These are phyloP conservation scores for Balansia obtecta DNA, from an alignment of 2,329 filamentous ascomycete genomes.

Conservation along the genomic window DNA sequence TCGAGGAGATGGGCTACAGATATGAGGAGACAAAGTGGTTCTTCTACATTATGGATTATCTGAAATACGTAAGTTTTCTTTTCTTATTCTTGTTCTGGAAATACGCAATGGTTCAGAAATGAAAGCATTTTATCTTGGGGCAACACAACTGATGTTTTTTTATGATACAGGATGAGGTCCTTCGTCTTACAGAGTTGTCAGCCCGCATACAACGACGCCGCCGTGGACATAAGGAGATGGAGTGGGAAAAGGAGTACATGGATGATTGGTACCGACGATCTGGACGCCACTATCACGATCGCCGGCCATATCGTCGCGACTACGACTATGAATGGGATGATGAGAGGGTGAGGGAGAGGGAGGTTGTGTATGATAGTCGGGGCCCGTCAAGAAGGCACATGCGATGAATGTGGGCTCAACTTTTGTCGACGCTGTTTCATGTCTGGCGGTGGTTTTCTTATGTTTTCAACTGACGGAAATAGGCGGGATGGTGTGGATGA, in stretches of 20 bases:
- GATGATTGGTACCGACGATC: constrained; percentile 35
- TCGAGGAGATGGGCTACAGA: constrained; percentile 72
- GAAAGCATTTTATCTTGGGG: no score
- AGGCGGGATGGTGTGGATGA: no score
- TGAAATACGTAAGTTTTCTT: constrained; percentile 60
- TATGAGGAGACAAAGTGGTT: constrained; percentile 84
- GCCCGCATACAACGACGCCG: constrained; percentile 64
- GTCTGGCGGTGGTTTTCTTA: neutral
- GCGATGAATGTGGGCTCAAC: constrained; percentile 8
- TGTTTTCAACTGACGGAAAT: no score
- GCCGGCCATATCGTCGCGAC: constrained; percentile 14
- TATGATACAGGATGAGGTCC: constrained; percentile 62
- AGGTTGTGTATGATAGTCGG: constrained; percentile 49
- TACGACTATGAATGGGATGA: constrained; percentile 36
- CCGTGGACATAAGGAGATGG: constrained; percentile 38
- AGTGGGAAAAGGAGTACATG: constrained; percentile 47
- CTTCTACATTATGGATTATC: constrained; percentile 87
- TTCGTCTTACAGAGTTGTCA: constrained; percentile 69
- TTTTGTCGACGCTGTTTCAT: neutral
- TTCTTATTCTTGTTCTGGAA: no score
- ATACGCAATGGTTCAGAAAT: no score
- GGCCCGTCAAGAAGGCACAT: constrained; percentile 16
- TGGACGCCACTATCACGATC: constrained; percentile 22
- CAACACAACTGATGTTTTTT: neutral
- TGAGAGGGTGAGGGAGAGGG: constrained; percentile 53